These are phyloP conservation scores for Saturnispora hagleri DNA, from an alignment of 805 yeast genomes.

Conservation along the genomic window DNA sequence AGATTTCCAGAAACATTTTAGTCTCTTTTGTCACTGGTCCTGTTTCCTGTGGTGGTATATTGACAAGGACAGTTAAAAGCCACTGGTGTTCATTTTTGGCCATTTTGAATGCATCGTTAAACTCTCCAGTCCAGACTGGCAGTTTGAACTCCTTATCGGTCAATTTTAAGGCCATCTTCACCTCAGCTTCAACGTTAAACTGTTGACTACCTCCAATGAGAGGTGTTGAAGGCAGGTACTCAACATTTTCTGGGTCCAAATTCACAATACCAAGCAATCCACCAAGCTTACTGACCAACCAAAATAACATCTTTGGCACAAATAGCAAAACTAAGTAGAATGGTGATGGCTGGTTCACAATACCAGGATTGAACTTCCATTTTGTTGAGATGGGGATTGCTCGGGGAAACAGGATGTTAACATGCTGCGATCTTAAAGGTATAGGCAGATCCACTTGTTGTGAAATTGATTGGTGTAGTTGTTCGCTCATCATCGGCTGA, in stretches of 20 bases:
- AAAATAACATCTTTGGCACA: slow-evolving; percentile 42
- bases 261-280: slow-evolving; percentile 30
- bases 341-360: slow-evolving; percentile 18
- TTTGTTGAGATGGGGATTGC: slow-evolving; percentile 29
- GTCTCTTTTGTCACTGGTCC: slow-evolving; percentile 11
- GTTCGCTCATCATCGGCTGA: background rate
- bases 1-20: slow-evolving; percentile 32
- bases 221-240: slow-evolving; percentile 20
- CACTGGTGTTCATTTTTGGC: slow-evolving; percentile 38
- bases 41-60: slow-evolving; percentile 35
- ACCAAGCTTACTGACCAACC: slow-evolving; percentile 28
- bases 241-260: slow-evolving; percentile 21
- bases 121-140: slow-evolving; percentile 27
- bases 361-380: slow-evolving; percentile 30
- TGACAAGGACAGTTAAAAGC: slow-evolving; percentile 44
- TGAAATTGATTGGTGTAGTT: background rate
- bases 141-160: slow-evolving; percentile 16
- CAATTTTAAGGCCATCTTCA: slow-evolving; percentile 19
- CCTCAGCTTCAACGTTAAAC: slow-evolving; percentile 13
- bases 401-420: slow-evolving; percentile 27
- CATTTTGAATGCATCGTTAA: slow-evolving; percentile 34
- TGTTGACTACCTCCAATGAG: slow-evolving; percentile 14
- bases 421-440: slow-evolving; percentile 8
- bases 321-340: slow-evolving; percentile 43
- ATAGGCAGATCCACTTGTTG: slow-evolving; percentile 9